phyloP scores from a whole-genome alignment of 169 alveolate genomes.

The Plasmodium malariae region DNA sequence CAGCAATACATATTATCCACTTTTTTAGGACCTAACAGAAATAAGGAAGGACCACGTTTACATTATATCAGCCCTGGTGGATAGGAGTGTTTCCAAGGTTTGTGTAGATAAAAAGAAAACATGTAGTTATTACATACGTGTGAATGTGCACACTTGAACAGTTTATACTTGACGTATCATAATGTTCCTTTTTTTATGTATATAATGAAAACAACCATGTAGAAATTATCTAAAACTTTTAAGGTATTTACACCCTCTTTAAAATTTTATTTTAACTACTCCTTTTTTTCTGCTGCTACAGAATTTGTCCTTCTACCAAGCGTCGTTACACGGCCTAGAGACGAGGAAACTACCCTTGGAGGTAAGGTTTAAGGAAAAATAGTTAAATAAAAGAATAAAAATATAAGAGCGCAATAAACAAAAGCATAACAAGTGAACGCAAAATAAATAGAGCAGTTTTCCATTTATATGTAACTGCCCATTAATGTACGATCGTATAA shows the following conservation, averaged over 20 bases:
- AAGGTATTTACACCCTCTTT: not conserved
- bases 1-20: no score
- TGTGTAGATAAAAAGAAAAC: slow-evolving; percentile 1
- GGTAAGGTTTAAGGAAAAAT: slow-evolving; percentile 33
- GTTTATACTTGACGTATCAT: no score
- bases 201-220: not conserved
- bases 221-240: not conserved
- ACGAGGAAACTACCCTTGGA: slow-evolving; percentile 78
- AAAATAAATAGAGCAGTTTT: no score
- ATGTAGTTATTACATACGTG: no score
- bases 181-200: not conserved
- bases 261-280: not conserved
- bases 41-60: slow-evolving; percentile 79
- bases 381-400: slow-evolving; percentile 20
- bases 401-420: no score
- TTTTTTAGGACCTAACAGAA: slow-evolving; percentile 76
- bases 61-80: slow-evolving; percentile 80
- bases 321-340: slow-evolving; percentile 69
- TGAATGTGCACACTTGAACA: not conserved
- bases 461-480: no score
- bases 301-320: slow-evolving; percentile 76
- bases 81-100: slow-evolving; percentile 80
- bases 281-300: not conserved
- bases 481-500: no score
- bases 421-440: no score